phyloP scores from a whole-genome alignment of 1,284 basidiomycete genomes.

The Xerocomus nothofagi region DNA sequence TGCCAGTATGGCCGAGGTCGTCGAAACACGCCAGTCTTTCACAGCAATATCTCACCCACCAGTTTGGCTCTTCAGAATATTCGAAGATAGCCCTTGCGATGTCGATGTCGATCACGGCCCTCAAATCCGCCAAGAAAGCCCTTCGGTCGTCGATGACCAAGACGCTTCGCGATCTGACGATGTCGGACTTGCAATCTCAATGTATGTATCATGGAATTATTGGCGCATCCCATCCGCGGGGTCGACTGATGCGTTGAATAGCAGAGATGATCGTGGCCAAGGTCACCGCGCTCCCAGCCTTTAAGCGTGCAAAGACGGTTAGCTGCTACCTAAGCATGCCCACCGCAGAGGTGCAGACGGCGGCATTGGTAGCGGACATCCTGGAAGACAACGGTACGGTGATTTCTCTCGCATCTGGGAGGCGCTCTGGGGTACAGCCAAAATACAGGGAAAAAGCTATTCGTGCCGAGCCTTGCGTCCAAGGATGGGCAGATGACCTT shows the following conservation, averaged over 20 bases:
- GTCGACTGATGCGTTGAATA: constrained; percentile 30
- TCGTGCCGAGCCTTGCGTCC: constrained; percentile 63
- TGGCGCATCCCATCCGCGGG: background rate
- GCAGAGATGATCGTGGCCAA: constrained; percentile 53
- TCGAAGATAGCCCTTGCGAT: no score
- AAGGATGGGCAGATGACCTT: constrained; percentile 61
- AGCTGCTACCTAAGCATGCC: constrained; percentile 83
- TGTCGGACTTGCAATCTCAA: constrained; percentile 54
- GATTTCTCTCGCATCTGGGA: background rate
- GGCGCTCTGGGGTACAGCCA: background rate
- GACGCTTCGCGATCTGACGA: constrained; percentile 44
- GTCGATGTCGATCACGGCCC: constrained; percentile 34
- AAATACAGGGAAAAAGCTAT: constrained; percentile 62
- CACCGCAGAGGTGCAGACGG: constrained; percentile 63
- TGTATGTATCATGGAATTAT: constrained; percentile 41
- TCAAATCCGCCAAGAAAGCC: constrained; percentile 46
- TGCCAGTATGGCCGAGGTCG: background rate
- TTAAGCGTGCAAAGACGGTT: constrained; percentile 48
- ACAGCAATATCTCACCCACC: constrained; percentile 1
- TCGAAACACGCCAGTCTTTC: background rate
- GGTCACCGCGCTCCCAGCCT: constrained; percentile 51
- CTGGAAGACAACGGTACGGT: constrained; percentile 29
- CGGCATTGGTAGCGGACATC: constrained; percentile 36
- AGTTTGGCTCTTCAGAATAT: constrained; percentile 3
- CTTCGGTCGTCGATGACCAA: constrained; percentile 51